These are phyloP conservation scores for Sonneratia caseolaris DNA, from an alignment of 345 rosid genomes.

Conservation along the genomic window DNA sequence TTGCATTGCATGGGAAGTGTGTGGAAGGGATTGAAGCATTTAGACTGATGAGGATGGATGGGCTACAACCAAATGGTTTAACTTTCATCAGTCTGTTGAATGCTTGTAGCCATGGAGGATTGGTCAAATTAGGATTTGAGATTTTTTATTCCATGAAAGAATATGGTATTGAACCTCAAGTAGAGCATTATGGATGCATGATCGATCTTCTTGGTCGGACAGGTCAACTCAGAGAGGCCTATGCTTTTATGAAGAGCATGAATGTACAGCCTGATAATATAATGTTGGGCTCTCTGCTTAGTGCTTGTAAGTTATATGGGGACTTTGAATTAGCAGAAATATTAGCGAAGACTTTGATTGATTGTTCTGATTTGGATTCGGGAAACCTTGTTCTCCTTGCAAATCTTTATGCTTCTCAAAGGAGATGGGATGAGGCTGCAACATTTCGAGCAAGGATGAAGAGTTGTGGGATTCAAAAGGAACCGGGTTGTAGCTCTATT, in stretches of 20 bases:
- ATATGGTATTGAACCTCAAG: constrained; percentile 34
- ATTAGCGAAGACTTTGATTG: constrained; percentile 30
- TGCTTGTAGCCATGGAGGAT: constrained; percentile 67
- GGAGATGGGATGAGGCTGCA: constrained; percentile 52
- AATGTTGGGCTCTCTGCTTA: constrained; percentile 49
- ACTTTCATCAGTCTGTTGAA: constrained; percentile 48
- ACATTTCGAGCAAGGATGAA: constrained; percentile 44
- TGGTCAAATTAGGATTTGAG: constrained; percentile 41
- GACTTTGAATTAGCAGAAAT: constrained; percentile 37
- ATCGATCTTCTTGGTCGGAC: constrained; percentile 57
- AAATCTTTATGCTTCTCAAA: constrained; percentile 40
- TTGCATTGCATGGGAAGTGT: constrained; percentile 50
- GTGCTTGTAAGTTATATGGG: constrained; percentile 57
- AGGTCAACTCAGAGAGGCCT: constrained; percentile 42
- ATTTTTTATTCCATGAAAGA: constrained; percentile 44
- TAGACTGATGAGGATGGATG: constrained; percentile 30
- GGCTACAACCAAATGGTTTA: constrained; percentile 32
- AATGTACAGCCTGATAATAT: constrained; percentile 42
- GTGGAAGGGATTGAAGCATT: constrained; percentile 39
- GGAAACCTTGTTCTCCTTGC: constrained; percentile 43
- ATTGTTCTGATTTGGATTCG: constrained; percentile 36
- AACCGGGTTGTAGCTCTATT: constrained; percentile 60
- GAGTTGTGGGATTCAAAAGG: constrained; percentile 42
- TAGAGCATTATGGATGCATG: constrained; percentile 61
- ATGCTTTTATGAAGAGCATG: constrained; percentile 28